Conservation (phyloP, 495 filamentous ascomycete genomes). For the Hyphodiscus hymeniophilus region DNA sequence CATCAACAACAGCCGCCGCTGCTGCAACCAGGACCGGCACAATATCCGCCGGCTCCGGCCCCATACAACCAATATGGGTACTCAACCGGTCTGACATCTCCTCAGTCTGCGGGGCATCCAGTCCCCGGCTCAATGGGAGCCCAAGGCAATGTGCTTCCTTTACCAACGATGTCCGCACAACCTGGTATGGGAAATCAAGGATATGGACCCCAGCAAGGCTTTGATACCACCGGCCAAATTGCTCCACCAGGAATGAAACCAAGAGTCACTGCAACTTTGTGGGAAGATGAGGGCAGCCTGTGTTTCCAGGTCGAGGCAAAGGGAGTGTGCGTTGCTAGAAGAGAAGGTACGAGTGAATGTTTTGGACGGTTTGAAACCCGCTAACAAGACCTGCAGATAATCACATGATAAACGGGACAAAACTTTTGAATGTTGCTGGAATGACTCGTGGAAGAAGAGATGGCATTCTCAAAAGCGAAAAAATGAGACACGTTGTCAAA, state of each 20-base stretch:
- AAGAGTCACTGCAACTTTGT: constrained; percentile 92
- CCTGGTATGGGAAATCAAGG: constrained; percentile 41
- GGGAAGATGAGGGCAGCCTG: constrained; percentile 96
- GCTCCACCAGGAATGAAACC: constrained; percentile 97
- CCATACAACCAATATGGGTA: constrained; percentile 69
- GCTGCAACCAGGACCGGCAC: constrained; percentile 66
- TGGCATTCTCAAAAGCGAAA: constrained; percentile 96
- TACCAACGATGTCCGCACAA: constrained; percentile 49
- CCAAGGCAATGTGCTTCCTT: constrained; percentile 52
- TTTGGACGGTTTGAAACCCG: background rate
- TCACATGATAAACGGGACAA: constrained; percentile 98
- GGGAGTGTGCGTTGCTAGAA: constrained; percentile 87
- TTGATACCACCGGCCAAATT: constrained; percentile 86
- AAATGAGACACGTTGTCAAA: constrained; percentile 93
- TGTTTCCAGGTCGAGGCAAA: constrained; percentile 98
- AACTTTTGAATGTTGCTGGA: constrained; percentile 91
- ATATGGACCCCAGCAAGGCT: constrained; percentile 49
- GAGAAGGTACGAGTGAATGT: constrained; percentile 63
- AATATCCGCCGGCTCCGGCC: constrained; percentile 55
- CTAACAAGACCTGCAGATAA: constrained; percentile 57
- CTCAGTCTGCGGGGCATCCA: constrained; percentile 57
- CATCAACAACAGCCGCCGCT: constrained; percentile 72
- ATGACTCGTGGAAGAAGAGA: constrained; percentile 96
- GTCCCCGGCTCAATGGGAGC: constrained; percentile 58
- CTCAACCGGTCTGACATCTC: constrained; percentile 64